A percentile compares a stretch with the other conserved stretches of the same genome.
phyloP scores from a whole-genome alignment of 208 protist species.

The Trypanosoma rangeli region DNA sequence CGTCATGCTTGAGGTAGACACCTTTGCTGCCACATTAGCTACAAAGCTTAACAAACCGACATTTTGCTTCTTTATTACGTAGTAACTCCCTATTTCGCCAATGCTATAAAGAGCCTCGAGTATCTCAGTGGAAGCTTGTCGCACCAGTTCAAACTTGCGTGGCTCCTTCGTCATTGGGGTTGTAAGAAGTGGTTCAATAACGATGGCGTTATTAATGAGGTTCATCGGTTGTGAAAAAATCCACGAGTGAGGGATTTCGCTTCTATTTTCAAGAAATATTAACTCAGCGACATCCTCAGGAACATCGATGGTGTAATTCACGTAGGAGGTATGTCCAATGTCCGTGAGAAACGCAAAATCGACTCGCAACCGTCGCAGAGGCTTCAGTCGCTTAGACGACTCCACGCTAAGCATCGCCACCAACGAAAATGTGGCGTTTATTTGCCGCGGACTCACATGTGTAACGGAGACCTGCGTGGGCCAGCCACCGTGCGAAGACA shows the following conservation, averaged over 20 bases:
- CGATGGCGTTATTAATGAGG: conserved; percentile 26
- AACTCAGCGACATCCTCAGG: conserved; percentile 23
- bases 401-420: conserved; percentile 17
- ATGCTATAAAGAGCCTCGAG: conserved; percentile 35
- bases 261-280: conserved; percentile 12
- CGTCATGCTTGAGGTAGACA: conserved; percentile 11
- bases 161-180: conserved; percentile 6
- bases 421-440: conserved; percentile 27
- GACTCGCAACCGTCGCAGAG: conserved; percentile 3
- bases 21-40: conserved; percentile 35
- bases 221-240: conserved; percentile 25
- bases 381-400: conserved; percentile 6
- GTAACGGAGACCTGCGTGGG: conserved; percentile 9
- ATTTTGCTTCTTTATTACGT: conserved; percentile 25
- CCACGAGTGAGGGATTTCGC: conserved; percentile 8
- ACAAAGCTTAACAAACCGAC: conserved; percentile 35
- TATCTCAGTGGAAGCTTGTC: conserved; percentile 14
- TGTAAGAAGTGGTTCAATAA: conserved; percentile 24
- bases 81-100: conserved; percentile 32
- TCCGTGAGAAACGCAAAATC: conserved; percentile 27
- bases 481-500: conserved; percentile 8
- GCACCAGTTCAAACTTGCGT: conserved; percentile 1
- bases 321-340: conserved; percentile 8
- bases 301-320: conserved; percentile 17
- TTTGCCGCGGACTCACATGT: conserved; percentile 2